phyloP scores from a whole-genome alignment of 257 asterid genomes.

The Ligustrum vulgare region DNA sequence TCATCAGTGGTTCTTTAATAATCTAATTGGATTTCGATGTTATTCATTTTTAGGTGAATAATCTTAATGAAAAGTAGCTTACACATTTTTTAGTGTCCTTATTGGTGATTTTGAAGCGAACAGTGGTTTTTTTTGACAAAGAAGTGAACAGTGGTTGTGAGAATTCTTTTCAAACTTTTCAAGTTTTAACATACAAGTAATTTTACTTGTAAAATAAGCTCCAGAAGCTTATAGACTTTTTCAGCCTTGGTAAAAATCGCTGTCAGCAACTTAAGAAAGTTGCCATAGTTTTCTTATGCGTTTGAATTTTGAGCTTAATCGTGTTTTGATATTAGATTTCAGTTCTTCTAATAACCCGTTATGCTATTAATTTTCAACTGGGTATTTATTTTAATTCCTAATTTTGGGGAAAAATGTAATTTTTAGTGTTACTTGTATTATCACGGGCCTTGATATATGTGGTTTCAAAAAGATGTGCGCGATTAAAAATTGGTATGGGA shows the following conservation, averaged over 20 bases:
- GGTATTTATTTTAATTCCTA: not conserved
- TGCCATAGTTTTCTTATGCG: too few species aligned
- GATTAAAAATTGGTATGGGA: too few species aligned
- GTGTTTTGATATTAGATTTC: too few species aligned
- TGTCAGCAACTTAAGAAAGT: not conserved
- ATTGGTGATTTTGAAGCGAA: not conserved
- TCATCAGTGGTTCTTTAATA: too few species aligned
- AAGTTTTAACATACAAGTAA: not conserved
- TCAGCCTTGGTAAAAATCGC: not conserved
- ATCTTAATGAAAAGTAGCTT: too few species aligned
- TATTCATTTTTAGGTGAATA: too few species aligned
- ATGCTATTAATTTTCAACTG: too few species aligned
- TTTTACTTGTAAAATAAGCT: not conserved
- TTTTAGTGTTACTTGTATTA: not conserved
- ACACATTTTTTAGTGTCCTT: not conserved
- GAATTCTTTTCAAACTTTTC: not conserved
- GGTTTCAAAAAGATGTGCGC: too few species aligned
- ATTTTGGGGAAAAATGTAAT: not conserved
- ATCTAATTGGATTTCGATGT: not conserved
- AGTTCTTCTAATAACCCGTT: too few species aligned
- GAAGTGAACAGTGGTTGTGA: not conserved
- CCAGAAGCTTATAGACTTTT: not conserved
- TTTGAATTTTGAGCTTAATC: too few species aligned
- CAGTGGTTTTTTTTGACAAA: too few species aligned
- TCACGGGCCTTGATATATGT: not conserved